These are phyloP conservation scores for Zymoseptoria brevis DNA, from an alignment of 2,329 filamentous ascomycete species.

Conservation along the genomic window DNA sequence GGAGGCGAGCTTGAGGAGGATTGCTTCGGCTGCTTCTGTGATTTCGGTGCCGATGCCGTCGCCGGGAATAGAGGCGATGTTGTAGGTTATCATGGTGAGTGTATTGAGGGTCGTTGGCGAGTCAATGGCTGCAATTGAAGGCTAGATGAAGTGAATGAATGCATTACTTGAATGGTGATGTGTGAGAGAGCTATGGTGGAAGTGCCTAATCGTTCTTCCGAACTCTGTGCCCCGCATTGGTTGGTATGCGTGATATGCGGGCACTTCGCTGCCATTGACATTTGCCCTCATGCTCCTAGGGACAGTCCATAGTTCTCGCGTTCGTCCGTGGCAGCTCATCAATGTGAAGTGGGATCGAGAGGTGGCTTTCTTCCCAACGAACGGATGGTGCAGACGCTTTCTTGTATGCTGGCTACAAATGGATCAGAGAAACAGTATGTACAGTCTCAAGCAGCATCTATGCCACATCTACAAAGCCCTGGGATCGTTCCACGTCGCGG, in stretches of 20 bases:
- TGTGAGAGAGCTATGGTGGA: not conserved
- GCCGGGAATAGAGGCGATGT: slow-evolving; percentile 43
- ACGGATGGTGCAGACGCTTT: not conserved
- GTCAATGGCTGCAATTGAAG: not conserved
- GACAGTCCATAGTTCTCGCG: not conserved
- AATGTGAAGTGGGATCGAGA: not conserved
- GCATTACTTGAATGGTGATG: not conserved
- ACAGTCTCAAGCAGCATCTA: not conserved
- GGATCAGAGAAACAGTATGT: not conserved
- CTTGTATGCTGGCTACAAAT: not conserved
- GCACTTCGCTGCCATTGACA: not conserved
- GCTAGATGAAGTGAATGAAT: not conserved
- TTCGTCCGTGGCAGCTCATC: not conserved
- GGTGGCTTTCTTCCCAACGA: not conserved
- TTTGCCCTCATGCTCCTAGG: not conserved
- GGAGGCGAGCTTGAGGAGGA: slow-evolving; percentile 39
- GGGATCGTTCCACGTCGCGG: slow-evolving; percentile 1
- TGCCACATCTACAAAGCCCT: not conserved
- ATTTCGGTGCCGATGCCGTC: slow-evolving; percentile 59
- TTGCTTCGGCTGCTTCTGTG: slow-evolving; percentile 47
- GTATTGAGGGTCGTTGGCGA: not conserved
- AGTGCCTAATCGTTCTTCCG: slow-evolving; percentile 1
- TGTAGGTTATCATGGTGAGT: slow-evolving; percentile 14
- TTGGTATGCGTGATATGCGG: not conserved
- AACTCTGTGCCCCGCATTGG: not conserved